Evolutionary conservation across 495 filamentous ascomycete species (phyloP).

Genomic region (Pseudoneurospora amorphoporcata): DNA sequence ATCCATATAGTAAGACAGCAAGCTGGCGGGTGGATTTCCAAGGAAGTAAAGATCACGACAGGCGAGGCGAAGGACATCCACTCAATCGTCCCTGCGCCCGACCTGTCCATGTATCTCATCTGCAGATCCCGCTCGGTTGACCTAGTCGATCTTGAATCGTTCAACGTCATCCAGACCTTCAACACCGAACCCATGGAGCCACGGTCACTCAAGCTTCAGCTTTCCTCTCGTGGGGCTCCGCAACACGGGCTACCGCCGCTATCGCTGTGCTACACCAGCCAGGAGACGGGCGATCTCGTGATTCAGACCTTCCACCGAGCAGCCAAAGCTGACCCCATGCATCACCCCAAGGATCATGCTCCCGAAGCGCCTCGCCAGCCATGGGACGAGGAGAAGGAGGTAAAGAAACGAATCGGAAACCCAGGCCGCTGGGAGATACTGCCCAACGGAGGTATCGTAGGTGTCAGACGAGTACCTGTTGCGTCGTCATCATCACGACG

Average conservation of each 20-base stretch:
- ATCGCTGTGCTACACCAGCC: slow-evolving; percentile 42
- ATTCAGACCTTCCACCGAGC: slow-evolving; percentile 46
- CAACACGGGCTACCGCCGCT: slow-evolving; percentile 40
- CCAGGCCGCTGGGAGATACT: slow-evolving; percentile 41
- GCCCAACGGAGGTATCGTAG: slow-evolving; percentile 37
- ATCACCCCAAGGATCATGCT: slow-evolving; percentile 21
- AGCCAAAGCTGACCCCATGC: slow-evolving; percentile 31
- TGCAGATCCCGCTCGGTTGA: slow-evolving; percentile 39
- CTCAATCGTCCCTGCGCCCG: slow-evolving; percentile 29
- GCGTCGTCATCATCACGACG: slow-evolving; percentile 2
- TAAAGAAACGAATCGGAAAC: slow-evolving; percentile 28
- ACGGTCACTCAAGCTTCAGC: slow-evolving; percentile 37
- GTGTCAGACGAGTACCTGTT: slow-evolving; percentile 25
- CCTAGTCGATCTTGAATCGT: slow-evolving; percentile 41
- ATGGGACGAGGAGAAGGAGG: slow-evolving; percentile 32
- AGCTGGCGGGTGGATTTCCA: slow-evolving; percentile 25
- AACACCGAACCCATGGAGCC: slow-evolving; percentile 44
- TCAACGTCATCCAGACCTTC: slow-evolving; percentile 45
- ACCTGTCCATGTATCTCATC: slow-evolving; percentile 36
- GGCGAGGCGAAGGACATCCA: slow-evolving; percentile 24
- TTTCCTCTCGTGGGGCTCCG: slow-evolving; percentile 34
- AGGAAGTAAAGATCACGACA: slow-evolving; percentile 24
- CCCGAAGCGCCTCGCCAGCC: slow-evolving; percentile 20
- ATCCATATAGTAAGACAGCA: slow-evolving; percentile 35
- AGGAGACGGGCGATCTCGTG: slow-evolving; percentile 42